Evolutionary conservation across 2,329 filamentous ascomycete species (phyloP).

Genomic region (Phyllosticta capitalensis): DNA sequence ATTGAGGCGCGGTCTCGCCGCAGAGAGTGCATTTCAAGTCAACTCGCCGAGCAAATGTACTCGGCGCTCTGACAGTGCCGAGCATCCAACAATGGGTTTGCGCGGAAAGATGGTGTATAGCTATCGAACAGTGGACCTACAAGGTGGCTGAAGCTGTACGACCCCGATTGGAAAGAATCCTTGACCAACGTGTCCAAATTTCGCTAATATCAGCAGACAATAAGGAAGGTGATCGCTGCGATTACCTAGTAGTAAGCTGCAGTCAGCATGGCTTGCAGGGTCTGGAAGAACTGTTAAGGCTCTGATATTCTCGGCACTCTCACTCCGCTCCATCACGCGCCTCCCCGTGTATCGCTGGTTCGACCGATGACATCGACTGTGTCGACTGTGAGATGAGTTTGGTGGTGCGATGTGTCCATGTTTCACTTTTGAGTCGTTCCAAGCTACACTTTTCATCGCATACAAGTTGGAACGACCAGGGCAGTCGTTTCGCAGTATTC

Average conservation of each 20-base stretch:
- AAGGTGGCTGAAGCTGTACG: neutral
- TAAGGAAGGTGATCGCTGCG: neutral
- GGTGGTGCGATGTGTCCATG: neutral
- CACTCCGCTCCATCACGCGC: neutral
- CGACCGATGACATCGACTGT: neutral
- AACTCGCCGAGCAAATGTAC: neutral
- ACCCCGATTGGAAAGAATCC: neutral
- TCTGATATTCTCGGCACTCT: neutral
- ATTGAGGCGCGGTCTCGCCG: neutral
- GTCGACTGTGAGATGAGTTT: neutral
- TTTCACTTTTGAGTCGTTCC: neutral
- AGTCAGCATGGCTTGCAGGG: neutral
- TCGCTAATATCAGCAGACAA: neutral
- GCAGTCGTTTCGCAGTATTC: neutral
- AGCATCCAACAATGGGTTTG: neutral
- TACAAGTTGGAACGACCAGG: neutral
- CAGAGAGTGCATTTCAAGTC: neutral
- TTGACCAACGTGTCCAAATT: neutral
- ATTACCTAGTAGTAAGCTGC: neutral
- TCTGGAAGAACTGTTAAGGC: neutral
- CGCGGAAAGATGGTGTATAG: neutral
- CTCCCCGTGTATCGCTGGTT: neutral
- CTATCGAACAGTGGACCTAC: neutral
- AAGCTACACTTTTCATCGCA: neutral
- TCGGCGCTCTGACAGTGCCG: neutral